Evolutionary conservation across 148 eudicot species (phyloP).

Genomic region (Arctostaphylos glauca): DNA sequence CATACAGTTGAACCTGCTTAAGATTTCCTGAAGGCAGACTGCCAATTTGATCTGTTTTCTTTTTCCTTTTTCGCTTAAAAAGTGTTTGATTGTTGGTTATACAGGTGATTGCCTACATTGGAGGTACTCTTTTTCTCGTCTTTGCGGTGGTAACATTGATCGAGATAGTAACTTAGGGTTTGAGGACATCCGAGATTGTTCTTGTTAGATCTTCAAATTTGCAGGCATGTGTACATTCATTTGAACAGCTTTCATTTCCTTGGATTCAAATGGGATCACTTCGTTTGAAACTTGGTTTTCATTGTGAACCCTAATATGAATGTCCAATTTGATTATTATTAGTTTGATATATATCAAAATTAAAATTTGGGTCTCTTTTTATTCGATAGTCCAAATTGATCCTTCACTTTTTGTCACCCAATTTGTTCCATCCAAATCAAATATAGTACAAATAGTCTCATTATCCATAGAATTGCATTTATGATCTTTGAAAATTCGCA

Average conservation of each 20-base stretch:
- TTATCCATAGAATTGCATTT: too few relatives aligned
- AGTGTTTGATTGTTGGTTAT: not conserved
- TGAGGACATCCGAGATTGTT: not conserved
- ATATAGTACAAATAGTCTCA: too few relatives aligned
- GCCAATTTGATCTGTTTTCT: not conserved
- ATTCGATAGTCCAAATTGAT: too few relatives aligned
- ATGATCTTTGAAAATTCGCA: too few relatives aligned
- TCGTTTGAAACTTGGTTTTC: not conserved
- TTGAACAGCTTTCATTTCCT: slow-evolving; percentile 3
- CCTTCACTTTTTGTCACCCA: too few relatives aligned
- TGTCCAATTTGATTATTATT: not conserved
- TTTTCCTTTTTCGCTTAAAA: not conserved
- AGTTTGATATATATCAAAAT: not conserved
- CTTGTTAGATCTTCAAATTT: not conserved
- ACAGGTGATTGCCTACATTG: slow-evolving; percentile 80
- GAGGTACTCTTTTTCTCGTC: slow-evolving; percentile 81
- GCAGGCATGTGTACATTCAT: not conserved
- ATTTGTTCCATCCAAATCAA: too few relatives aligned
- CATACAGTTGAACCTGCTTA: not conserved
- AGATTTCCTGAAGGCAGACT: not conserved
- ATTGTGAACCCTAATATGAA: not conserved
- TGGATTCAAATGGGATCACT: not conserved
- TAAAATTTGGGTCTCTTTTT: too few relatives aligned
- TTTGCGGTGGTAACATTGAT: slow-evolving; percentile 74
- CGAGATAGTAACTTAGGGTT: slow-evolving; percentile 60